Base-by-base conservation (phyloP, 1,139 yeast species). In the Suhomyces anneliseae region DNA sequence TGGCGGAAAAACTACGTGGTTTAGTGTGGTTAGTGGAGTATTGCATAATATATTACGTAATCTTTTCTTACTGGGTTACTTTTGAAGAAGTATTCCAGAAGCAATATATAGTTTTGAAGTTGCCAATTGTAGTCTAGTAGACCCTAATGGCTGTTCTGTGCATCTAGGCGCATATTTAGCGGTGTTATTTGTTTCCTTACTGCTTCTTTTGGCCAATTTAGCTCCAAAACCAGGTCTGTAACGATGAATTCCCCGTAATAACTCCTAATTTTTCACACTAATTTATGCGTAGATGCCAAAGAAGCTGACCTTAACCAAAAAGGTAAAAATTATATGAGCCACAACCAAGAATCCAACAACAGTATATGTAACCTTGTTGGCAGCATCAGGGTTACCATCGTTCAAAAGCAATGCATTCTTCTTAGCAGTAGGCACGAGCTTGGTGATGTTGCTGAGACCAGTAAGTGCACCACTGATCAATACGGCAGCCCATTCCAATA, bases 401-500 rank as follows among this genome's bases (percentile, higher is more conserved):
- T 63, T 58, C 15, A 72, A 56, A 33, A 64, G 56, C 42, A 68
- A 56, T 36, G 69, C 59, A 46, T 76, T 72, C 45, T 66, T 65
- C 46, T 63, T 59, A 8, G 79, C 59, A 11, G 72, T 67, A 11
- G 79, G 78, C 27, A 72, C 62, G n/a, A 79, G 56, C 54, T 78
- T 79, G 46, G 66, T 55, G 15, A 72, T 47, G 45, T 78, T 77
- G 48, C 81, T 75, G 38, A 72, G 61, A 1, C 83, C 83, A 37
- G 83, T 78, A 10, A 79, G 55, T 0, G 64, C 47, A 0, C 80
- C 82, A 48, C 82, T 79, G 6, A 68, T 47, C 6, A 65, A 56
- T 12, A 79, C 81, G 41, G 79, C 67, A 1, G 62, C 48, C 84
- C 84, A 80, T 59, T 78, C 78, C 29, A 73, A 54, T 1, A 62